Percentiles rank a stretch among this genome's conserved stretches.
These are phyloP conservation scores for Macrolepiota dolichaula DNA, from an alignment of 768 basidiomycete genomes.

Conservation along the genomic window DNA sequence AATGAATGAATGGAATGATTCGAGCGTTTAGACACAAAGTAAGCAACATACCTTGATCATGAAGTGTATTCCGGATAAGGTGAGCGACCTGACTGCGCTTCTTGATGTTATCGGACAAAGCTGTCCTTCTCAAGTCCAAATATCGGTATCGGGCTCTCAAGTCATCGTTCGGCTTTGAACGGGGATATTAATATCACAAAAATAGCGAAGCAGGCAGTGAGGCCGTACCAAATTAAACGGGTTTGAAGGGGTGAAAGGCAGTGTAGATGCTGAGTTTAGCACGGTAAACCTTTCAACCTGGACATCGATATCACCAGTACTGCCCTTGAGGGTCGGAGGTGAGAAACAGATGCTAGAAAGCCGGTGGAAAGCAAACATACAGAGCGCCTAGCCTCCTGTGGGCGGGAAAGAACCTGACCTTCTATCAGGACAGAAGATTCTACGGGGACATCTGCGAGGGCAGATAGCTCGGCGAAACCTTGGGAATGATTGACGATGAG, in stretches of 20 bases:
- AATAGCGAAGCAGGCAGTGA: slow-evolving; percentile 13
- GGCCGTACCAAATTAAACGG: slow-evolving; percentile 65
- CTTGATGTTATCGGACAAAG: slow-evolving; percentile 74
- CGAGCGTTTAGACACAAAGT: slow-evolving; percentile 12
- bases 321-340: slow-evolving; percentile 36
- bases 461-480: slow-evolving; percentile 18
- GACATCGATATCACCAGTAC: slow-evolving; percentile 79
- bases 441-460: slow-evolving; percentile 61
- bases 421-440: slow-evolving; percentile 78
- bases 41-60: slow-evolving; percentile 56
- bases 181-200: slow-evolving; percentile 11
- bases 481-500: slow-evolving; percentile 59
- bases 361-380: slow-evolving; percentile 37
- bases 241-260: slow-evolving; percentile 89
- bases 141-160: slow-evolving; percentile 82
- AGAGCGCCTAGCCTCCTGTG: slow-evolving; percentile 55
- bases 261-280: slow-evolving; percentile 72
- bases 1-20: not conserved
- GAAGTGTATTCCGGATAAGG: slow-evolving; percentile 66
- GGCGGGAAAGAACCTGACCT: slow-evolving; percentile 68
- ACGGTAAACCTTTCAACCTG: slow-evolving; percentile 65
- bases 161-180: slow-evolving; percentile 75
- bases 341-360: slow-evolving; percentile 13
- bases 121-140: slow-evolving; percentile 80
- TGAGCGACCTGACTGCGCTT: slow-evolving; percentile 82